These are phyloP conservation scores for sweet orange (Citrus sinensis) DNA, from an alignment of 345 rosid species.

Conservation along the genomic window DVS_A1.0 CM039164.1:12579001-12579500, in stretches of 20 bases:
- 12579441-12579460: too few relatives aligned
- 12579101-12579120: conserved; percentile 53
- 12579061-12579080: conserved; percentile 47
- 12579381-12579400: too few relatives aligned
- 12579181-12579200: conserved; percentile 68
- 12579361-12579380: too few relatives aligned
- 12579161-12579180: conserved; percentile 39
- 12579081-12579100: conserved; percentile 60
- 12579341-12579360: too few relatives aligned
- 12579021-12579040: conserved; percentile 60
- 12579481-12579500: too few relatives aligned
- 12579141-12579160: conserved; percentile 45
- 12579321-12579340: too few relatives aligned
- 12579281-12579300: conserved; percentile 2
- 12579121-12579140: conserved; percentile 43
- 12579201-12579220: conserved; percentile 50
- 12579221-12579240: conserved; percentile 58
- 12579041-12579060: conserved; percentile 58
- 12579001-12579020: conserved; percentile 60
- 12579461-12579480: too few relatives aligned
- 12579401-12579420: too few relatives aligned
- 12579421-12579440: too few relatives aligned
- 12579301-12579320: background rate
- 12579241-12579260: conserved; percentile 10
- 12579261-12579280: background rate